Base-by-base conservation (phyloP, 164 flowering plant species). In the Vitis riparia region DNA sequence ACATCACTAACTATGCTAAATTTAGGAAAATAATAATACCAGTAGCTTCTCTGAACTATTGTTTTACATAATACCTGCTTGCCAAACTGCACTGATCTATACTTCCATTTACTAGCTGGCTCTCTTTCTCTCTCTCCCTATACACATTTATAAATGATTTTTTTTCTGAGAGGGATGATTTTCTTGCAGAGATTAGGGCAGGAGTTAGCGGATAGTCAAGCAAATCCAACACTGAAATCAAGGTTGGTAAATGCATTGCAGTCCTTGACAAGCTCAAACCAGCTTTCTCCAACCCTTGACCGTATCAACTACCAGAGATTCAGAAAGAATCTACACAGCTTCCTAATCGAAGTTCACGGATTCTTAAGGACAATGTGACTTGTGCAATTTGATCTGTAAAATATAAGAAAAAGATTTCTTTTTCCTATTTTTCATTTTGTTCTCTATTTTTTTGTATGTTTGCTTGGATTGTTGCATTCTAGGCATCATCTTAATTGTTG, bases 301-400 rank as follows among this genome's bases (percentile, higher is more conserved):
- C 91, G 97, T 1, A 11, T 76, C 23, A 95, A 92, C 71, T 82
- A 82, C 81, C 88, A 88, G 74, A 86, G 79, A 70, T 95, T 93
- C 77, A 84, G 98, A 68, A 91, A 86, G 78, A 95, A 95, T 75
- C 77, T 95, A 6, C 79, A 68, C 67, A 80, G 68, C 63, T 92
- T 94, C 78, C 82, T 95, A 52, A 74, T 83, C 66, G 99, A 91
- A 65, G 98, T 91, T 68, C 94, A 92, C 74, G 99, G 97, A 11
- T 94, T 93, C 71, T 75, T 91, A 49, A 77, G 89, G 66, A 91
- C 82, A 66, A 77, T 79, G 53, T 82, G 74, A 79, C n/a, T 44
- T 4, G 7, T 59, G 12, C 27, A 27, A 53, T 53, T n/a, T 13
- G 6, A 13, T 53, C n/a, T 11, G 14, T 11, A 53, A 53, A 53